A percentile compares a stretch with the other conserved stretches of the same genome.
Evolutionary conservation across 2,329 filamentous ascomycete species (phyloP).

Genomic region (Fusarium redolens): DNA sequence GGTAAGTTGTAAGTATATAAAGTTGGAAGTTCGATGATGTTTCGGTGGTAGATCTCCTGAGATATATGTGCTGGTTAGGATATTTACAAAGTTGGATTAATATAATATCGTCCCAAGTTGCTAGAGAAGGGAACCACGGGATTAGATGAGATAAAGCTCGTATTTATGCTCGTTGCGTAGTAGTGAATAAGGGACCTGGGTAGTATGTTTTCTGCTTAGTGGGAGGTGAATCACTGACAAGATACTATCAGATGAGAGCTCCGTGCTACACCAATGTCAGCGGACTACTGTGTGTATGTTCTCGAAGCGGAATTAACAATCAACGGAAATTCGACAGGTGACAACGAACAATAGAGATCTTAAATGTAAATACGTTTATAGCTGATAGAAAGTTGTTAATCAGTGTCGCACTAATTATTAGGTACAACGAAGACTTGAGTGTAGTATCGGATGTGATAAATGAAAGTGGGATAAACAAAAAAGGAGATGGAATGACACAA

Average conservation of each 20-base stretch:
- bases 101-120: background rate
- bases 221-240: background rate
- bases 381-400: background rate
- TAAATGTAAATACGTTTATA: no score
- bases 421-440: background rate
- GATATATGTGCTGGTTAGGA: fast-evolving
- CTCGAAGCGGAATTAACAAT: background rate
- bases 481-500: no score
- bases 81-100: background rate
- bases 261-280: background rate
- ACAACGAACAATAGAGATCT: background rate
- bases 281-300: background rate
- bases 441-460: no score
- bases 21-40: background rate
- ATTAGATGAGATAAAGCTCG: no score
- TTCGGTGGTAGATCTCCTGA: fast-evolving
- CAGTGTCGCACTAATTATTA: no score
- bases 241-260: background rate
- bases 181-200: background rate
- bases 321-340: fast-evolving
- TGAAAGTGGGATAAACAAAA: fast-evolving
- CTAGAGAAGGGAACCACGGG: no score
- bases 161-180: background rate
- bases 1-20: no score
- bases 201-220: background rate